These are phyloP conservation scores for Aspergillus bombycis DNA, from an alignment of 2,329 filamentous ascomycete genomes.

Conservation along the genomic window DNA sequence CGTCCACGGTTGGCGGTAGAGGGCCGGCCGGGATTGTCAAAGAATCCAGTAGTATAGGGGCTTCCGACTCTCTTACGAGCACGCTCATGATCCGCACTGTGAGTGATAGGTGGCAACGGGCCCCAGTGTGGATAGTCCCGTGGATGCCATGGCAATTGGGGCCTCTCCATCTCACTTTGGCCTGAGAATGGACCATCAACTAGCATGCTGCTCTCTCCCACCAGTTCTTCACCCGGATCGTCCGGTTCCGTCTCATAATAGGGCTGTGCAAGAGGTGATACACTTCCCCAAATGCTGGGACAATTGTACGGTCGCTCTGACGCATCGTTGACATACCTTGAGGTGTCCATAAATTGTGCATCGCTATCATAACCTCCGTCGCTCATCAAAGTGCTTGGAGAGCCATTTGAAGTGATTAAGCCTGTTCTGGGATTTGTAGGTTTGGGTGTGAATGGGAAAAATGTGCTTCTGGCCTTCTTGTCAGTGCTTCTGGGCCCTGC, in stretches of 20 bases:
- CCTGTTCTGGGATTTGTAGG: conserved; percentile 10
- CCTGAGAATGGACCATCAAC: conserved; percentile 2
- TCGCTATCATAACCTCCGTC: conserved; percentile 48
- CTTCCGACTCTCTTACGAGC: conserved; percentile 11
- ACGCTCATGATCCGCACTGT: conserved; percentile 10
- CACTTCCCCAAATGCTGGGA: conserved; percentile 12
- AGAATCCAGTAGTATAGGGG: conserved; percentile 6
- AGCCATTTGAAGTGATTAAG: conserved; percentile 20
- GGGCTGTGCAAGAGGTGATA: conserved; percentile 13
- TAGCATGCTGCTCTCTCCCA: conserved; percentile 5
- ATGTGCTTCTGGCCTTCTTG: conserved; percentile 19
- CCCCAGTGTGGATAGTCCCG: conserved; percentile 13
- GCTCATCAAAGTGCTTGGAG: conserved; percentile 40
- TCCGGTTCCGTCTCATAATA: conserved; percentile 10
- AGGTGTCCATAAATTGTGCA: conserved; percentile 42
- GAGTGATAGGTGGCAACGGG: conserved; percentile 9
- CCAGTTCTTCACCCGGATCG: conserved; percentile 3
- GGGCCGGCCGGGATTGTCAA: conserved; percentile 4
- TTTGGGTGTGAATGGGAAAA: conserved; percentile 26
- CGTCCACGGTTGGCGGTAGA: conserved; percentile 1
- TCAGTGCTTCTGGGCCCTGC: conserved; percentile 17
- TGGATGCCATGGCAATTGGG: conserved; percentile 12
- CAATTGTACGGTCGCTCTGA: conserved; percentile 12
- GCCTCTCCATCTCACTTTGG: conserved; percentile 6
- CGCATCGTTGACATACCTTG: conserved; percentile 28